Base-by-base conservation (phyloP, 345 rosid genomes). In the Citrus cavaleriei region DNA sequence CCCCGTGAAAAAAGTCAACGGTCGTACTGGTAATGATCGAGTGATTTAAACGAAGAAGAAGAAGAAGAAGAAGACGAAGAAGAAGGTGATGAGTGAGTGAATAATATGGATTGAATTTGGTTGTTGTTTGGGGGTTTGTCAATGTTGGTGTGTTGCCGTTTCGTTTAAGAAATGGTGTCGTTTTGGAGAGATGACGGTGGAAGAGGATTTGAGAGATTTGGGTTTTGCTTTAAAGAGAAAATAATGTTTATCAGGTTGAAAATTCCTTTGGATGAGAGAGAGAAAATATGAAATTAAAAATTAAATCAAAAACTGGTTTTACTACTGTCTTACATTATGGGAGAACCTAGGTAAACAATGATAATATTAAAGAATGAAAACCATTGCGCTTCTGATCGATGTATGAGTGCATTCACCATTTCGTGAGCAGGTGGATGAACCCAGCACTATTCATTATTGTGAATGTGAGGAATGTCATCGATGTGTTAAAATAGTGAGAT, bases 1-100 rank as follows among this genome's bases (percentile, higher is more conserved):
- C 58, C 54, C 66, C 10, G 2, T 18, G 9, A 30, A 24, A 34
- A n/a, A 54, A 54, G 79, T 76, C 79, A 76, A 76, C 72, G 72
- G 35, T 2, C 7, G 24, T 51, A 63, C 7, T 28, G 59, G 59
- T 3, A 1, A 22, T 19, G 59, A 66, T 14, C 8, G 58, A 64
- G 4, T 9, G 46, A 49, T 21, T 14, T 14, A 30, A 10, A 42
- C 6, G 63, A 24, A 19, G 62, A 46, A 22, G 51, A 7, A 64
- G 51, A 12, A 1, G 49, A 22, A n/a, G 72, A 49, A 2, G 58
- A 19, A 28, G 34, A 32, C 0, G 34, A 34, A 19, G 77, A 19
- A 2, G 58, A 3, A 28, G 77, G 37, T 10, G 38, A 30, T 14
- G 59, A 27, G 59, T 8, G 67, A 35, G 55, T 63, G 27, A 35